These are phyloP conservation scores for Talaromyces liani DNA, from an alignment of 495 filamentous ascomycete species.

Conservation along the genomic window DNA sequence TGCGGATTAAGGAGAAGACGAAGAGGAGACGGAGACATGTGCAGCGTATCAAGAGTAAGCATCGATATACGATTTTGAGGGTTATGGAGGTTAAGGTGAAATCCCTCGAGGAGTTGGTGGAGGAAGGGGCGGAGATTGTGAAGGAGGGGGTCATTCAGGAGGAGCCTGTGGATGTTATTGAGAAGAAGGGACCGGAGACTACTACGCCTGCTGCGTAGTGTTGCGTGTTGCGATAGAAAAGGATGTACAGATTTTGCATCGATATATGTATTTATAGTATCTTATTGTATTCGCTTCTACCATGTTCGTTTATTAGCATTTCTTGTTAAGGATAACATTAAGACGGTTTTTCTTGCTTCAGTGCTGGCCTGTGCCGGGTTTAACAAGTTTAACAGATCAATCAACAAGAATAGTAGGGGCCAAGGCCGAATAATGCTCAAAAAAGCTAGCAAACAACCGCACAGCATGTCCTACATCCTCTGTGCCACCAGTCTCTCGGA, in stretches of 20 bases:
- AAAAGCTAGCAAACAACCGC: conserved; percentile 81
- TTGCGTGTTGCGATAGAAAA: background rate
- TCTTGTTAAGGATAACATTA: background rate
- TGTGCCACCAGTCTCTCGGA: conserved; percentile 81
- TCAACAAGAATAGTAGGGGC: conserved; percentile 79
- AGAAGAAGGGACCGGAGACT: background rate
- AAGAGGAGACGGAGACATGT: conserved; percentile 76
- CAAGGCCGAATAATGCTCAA: conserved; percentile 70
- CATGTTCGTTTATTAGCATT: background rate
- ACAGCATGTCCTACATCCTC: conserved; percentile 86
- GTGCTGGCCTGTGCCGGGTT: too few relatives aligned
- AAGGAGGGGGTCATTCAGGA: conserved; percentile 16
- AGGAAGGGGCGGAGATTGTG: conserved; percentile 34
- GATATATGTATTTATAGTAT: conserved; percentile 5
- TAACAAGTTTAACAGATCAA: conserved; percentile 13
- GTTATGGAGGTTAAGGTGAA: conserved; percentile 74
- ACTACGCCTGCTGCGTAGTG: background rate
- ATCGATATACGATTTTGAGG: conserved; percentile 75
- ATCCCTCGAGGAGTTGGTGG: conserved; percentile 47
- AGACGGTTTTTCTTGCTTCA: background rate
- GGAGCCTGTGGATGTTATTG: conserved; percentile 3
- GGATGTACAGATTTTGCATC: background rate
- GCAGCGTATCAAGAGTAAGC: conserved; percentile 73
- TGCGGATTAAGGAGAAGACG: conserved; percentile 85
- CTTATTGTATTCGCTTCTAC: background rate